These are phyloP conservation scores for Nicotiana tabacum DNA, from an alignment of 257 asterid species.

Conservation along the genomic window DNA sequence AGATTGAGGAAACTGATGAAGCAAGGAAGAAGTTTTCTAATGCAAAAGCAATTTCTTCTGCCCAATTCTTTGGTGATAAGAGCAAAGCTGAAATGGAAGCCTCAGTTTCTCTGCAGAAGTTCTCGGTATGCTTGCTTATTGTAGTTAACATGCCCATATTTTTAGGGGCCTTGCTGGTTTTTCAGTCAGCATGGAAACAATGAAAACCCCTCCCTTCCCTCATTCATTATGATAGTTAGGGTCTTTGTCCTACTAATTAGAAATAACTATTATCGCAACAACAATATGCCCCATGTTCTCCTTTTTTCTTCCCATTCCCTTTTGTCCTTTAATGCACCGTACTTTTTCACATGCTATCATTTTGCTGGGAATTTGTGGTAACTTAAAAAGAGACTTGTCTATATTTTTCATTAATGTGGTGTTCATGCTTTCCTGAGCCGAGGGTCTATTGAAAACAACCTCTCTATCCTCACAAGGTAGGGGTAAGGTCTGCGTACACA, in stretches of 20 bases:
- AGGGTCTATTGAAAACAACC: no score
- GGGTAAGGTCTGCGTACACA: no score
- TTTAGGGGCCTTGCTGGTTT: background rate
- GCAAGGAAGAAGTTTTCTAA: slow-evolving; percentile 95
- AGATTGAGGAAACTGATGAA: slow-evolving; percentile 95
- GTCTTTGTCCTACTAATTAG: background rate
- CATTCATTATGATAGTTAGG: background rate
- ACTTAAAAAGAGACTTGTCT: background rate
- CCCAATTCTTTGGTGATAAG: slow-evolving; percentile 86
- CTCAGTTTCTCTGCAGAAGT: slow-evolving; percentile 75
- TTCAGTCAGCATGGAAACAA: background rate
- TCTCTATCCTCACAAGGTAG: no score
- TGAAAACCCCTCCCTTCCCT: background rate
- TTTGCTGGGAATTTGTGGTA: background rate
- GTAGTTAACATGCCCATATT: background rate
- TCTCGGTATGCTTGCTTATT: slow-evolving; percentile 52
- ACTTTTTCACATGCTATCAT: background rate
- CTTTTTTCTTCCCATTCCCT: background rate
- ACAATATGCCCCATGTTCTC: background rate
- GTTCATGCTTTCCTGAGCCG: no score
- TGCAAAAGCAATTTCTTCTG: slow-evolving; percentile 96
- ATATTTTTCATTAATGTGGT: no score
- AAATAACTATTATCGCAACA: background rate
- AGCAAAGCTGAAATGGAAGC: slow-evolving; percentile 61
- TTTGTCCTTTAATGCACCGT: background rate